These are phyloP conservation scores for Stromatinia cepivora DNA, from an alignment of 2,329 filamentous ascomycete genomes.

Conservation along the genomic window DNA sequence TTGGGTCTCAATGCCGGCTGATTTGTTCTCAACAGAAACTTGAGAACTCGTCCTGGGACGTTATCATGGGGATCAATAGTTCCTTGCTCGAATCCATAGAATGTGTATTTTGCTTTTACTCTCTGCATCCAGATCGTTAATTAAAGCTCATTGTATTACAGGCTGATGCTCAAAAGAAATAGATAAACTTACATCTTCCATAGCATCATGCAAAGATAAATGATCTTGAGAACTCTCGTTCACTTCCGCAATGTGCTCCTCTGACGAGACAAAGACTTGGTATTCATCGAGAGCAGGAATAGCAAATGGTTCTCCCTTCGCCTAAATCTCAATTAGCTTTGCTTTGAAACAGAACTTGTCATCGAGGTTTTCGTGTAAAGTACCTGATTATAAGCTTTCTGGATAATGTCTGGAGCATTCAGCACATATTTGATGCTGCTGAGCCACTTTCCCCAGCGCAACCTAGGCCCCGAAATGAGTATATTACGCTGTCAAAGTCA, in stretches of 20 bases:
- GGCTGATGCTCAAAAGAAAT: background rate
- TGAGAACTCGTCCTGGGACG: background rate
- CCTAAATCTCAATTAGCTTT: background rate
- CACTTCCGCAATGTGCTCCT: background rate
- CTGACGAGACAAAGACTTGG: constrained; percentile 1
- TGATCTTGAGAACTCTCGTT: background rate
- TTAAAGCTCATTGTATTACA: background rate
- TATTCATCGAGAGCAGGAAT: background rate
- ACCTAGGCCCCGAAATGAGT: background rate
- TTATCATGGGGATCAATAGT: background rate
- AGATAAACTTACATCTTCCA: background rate
- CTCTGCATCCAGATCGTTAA: background rate
- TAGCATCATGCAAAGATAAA: background rate
- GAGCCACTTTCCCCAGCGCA: constrained; percentile 1
- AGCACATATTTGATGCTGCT: constrained; percentile 2
- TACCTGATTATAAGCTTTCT: background rate
- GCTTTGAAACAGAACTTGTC: background rate
- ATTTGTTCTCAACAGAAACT: background rate
- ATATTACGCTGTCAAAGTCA: background rate
- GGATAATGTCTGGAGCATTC: background rate
- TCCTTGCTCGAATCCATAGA: background rate
- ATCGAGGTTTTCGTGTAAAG: background rate
- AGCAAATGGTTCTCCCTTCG: background rate
- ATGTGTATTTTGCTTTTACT: constrained; percentile 5
- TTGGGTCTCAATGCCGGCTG: background rate